Conservation (phyloP, 371 early-diverging fungal genomes). For the Mortierella polycephala region DNA sequence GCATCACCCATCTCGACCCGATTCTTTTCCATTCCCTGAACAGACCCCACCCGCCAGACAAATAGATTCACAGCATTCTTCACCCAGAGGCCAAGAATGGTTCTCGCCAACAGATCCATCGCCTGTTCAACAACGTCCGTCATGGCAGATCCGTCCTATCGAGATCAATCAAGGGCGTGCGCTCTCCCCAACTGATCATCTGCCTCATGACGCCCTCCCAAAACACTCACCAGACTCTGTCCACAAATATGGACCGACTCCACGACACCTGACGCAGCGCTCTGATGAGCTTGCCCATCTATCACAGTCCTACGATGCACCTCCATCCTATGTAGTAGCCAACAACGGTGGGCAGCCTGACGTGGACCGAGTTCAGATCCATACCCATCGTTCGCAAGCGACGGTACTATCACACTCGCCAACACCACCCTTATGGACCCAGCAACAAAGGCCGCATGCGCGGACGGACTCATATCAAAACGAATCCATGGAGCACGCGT, state of each 20-base stretch:
- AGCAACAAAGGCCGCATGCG: not conserved
- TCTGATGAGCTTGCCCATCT: not conserved
- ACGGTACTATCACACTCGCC: too few relatives aligned
- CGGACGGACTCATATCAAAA: not conserved
- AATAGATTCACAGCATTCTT: too few relatives aligned
- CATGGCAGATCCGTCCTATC: not conserved
- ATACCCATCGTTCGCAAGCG: too few relatives aligned
- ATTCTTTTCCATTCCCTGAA: too few relatives aligned
- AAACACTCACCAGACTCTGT: not conserved
- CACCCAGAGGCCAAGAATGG: too few relatives aligned
- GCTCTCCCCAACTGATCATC: not conserved
- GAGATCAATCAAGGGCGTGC: not conserved
- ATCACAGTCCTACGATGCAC: not conserved
- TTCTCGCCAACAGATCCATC: too few relatives aligned
- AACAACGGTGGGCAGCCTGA: not conserved
- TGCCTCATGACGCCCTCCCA: not conserved
- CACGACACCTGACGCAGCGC: not conserved
- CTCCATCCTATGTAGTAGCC: not conserved
- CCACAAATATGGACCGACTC: not conserved
- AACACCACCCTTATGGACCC: not conserved
- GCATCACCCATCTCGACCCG: too few relatives aligned
- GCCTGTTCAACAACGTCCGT: too few relatives aligned
- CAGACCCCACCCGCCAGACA: too few relatives aligned
- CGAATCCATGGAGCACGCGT: not conserved
- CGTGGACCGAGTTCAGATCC: too few relatives aligned